Evolutionary conservation across 2,329 filamentous ascomycete species (phyloP).

Genomic region (Claviceps spartinae): DNA sequence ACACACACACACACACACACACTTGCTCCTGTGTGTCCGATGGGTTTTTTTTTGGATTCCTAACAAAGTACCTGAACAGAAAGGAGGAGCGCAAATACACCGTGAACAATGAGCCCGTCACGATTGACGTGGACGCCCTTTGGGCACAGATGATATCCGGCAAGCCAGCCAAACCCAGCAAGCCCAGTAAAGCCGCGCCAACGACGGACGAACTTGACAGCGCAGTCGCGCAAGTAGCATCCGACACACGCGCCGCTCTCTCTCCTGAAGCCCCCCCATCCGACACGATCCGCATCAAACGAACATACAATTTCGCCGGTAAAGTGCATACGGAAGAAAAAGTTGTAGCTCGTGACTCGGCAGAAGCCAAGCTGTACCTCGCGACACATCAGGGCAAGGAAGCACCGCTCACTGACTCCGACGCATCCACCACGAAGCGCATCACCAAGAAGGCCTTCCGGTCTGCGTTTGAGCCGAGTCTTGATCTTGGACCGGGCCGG

Average conservation of each 20-base stretch:
- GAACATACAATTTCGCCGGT: constrained; percentile 63
- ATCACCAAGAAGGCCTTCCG: constrained; percentile 43
- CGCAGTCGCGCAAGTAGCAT: constrained; percentile 11
- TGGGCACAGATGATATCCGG: constrained; percentile 53
- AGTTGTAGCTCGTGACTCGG: constrained; percentile 48
- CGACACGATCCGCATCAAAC: constrained; percentile 48
- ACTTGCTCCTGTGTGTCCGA: not conserved
- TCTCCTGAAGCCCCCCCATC: not conserved
- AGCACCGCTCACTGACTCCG: constrained; percentile 8
- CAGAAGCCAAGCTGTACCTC: constrained; percentile 51
- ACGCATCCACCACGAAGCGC: constrained; percentile 24
- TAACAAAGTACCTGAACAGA: constrained; percentile 17
- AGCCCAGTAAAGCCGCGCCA: not conserved
- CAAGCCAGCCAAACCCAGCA: constrained; percentile 5
- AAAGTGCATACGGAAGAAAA: constrained; percentile 61
- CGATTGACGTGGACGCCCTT: constrained; percentile 56
- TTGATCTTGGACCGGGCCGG: constrained; percentile 30
- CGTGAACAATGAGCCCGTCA: constrained; percentile 43
- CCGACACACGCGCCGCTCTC: constrained; percentile 6
- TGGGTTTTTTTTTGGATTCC: not conserved
- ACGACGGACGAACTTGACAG: constrained; percentile 5
- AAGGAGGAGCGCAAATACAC: constrained; percentile 43
- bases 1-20: not conserved
- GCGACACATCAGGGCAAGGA: constrained; percentile 30
- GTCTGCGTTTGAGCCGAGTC: constrained; percentile 47